Evolutionary conservation across 805 yeast species (phyloP).

Genomic region (Gaillardinia entomophila): DNA sequence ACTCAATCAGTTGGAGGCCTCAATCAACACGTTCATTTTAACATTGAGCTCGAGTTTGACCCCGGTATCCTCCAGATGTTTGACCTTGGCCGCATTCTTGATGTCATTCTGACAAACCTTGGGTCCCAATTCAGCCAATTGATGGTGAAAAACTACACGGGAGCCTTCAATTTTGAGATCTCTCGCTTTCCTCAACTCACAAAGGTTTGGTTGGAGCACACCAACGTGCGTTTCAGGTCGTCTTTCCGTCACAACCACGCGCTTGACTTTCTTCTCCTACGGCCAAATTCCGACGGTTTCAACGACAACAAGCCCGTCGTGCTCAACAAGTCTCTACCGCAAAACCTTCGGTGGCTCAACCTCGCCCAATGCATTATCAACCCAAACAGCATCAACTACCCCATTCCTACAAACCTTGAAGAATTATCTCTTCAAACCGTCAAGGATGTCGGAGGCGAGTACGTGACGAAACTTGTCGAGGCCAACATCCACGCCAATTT

Average conservation of each 20-base stretch:
- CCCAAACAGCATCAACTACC: background rate
- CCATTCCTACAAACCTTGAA: background rate
- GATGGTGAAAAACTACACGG: constrained; percentile 7
- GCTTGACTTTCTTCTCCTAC: constrained; percentile 4
- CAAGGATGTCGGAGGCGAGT: background rate
- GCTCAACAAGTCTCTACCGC: constrained; percentile 8
- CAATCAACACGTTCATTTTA: constrained; percentile 1
- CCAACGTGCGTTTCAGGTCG: constrained; percentile 6
- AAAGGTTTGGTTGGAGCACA: constrained; percentile 13
- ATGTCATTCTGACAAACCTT: background rate
- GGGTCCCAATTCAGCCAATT: background rate
- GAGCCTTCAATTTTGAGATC: constrained; percentile 7
- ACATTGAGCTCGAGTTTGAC: constrained; percentile 17
- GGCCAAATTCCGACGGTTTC: constrained; percentile 11
- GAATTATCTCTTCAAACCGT: background rate
- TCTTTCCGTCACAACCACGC: constrained; percentile 1
- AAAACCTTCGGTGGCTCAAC: constrained; percentile 3
- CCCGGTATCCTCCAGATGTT: constrained; percentile 8
- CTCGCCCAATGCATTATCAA: constrained; percentile 8
- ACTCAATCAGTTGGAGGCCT: background rate
- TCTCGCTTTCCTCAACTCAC: constrained; percentile 5
- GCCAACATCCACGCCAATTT: background rate
- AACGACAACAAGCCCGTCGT: constrained; percentile 5
- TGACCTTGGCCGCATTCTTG: constrained; percentile 2
- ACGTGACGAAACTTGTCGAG: background rate